Evolutionary conservation across 352 stramenopile species (phyloP).

Genomic region (Blastocystis hominis): DNA sequence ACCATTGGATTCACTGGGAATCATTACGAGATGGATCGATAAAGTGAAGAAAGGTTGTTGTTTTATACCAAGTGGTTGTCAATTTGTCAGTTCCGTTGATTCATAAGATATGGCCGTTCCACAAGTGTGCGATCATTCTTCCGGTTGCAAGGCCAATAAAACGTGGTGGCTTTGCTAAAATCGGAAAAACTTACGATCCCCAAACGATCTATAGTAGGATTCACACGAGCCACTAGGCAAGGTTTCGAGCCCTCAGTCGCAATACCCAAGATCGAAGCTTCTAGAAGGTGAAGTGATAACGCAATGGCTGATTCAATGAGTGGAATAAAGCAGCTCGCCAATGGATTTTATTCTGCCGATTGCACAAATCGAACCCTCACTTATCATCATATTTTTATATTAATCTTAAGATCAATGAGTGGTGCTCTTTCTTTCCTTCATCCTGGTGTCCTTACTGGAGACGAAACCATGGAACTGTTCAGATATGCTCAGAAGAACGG

Average conservation of each 20-base stretch:
- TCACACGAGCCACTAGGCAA: no score
- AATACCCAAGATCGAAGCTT: neutral
- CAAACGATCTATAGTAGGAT: no score
- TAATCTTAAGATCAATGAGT: neutral
- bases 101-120: no score
- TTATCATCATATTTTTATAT: conserved; percentile 36
- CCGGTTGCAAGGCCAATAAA: neutral
- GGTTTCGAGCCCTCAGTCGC: no score
- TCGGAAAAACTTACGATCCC: no score
- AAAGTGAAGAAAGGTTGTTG: no score
- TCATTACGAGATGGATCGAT: no score
- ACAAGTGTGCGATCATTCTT: no score
- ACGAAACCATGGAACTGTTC: conserved; percentile 79
- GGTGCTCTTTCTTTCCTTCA: conserved; percentile 57
- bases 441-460: conserved; percentile 73
- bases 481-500: conserved; percentile 80
- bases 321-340: neutral
- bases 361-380: conserved; percentile 2
- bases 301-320: neutral
- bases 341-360: conserved; percentile 7
- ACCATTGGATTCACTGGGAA: no score
- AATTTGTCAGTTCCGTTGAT: no score
- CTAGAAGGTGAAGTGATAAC: neutral
- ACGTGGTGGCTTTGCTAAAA: neutral
- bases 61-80: no score